Conservation (phyloP, 768 basidiomycete species). For the Suillus clintonianus region DNA sequence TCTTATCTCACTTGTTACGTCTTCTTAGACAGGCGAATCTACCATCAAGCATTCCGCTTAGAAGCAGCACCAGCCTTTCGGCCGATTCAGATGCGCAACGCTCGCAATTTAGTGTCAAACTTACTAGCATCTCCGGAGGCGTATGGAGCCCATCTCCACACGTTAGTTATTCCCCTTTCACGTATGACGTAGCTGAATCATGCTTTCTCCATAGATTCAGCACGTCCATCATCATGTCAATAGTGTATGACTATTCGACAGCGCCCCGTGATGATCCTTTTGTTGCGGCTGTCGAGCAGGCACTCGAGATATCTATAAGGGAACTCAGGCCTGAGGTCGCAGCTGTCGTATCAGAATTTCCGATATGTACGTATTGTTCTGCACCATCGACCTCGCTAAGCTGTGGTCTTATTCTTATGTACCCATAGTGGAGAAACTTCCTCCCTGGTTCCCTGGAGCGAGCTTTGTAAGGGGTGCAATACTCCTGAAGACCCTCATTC, state of each 20-base stretch:
- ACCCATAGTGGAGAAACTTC: slow-evolving; percentile 18
- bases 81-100: slow-evolving; percentile 35
- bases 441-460: slow-evolving; percentile 26
- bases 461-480: slow-evolving; percentile 16
- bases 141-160: slow-evolving; percentile 23
- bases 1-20: not conserved
- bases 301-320: slow-evolving; percentile 7
- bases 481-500: slow-evolving; percentile 7
- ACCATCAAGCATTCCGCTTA: slow-evolving; percentile 38
- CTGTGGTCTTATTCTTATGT: not conserved
- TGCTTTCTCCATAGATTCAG: slow-evolving; percentile 14
- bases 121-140: slow-evolving; percentile 25
- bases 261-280: slow-evolving; percentile 21
- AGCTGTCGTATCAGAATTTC: slow-evolving; percentile 17
- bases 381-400: not conserved
- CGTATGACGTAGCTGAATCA: not conserved
- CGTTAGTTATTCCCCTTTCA: slow-evolving; percentile 8
- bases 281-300: slow-evolving; percentile 15
- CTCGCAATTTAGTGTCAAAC: slow-evolving; percentile 29
- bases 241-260: slow-evolving; percentile 25
- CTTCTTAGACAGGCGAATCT: slow-evolving; percentile 24
- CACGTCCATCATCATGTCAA: slow-evolving; percentile 22
- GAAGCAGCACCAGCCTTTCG: slow-evolving; percentile 28
- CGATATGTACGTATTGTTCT: slow-evolving; percentile 16
- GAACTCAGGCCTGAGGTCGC: slow-evolving; percentile 17